A percentile compares a stretch with the other conserved stretches of the same genome.
phyloP scores from a whole-genome alignment of 1,284 basidiomycete species.

The Cutaneotrichosporon sp. region DNA sequence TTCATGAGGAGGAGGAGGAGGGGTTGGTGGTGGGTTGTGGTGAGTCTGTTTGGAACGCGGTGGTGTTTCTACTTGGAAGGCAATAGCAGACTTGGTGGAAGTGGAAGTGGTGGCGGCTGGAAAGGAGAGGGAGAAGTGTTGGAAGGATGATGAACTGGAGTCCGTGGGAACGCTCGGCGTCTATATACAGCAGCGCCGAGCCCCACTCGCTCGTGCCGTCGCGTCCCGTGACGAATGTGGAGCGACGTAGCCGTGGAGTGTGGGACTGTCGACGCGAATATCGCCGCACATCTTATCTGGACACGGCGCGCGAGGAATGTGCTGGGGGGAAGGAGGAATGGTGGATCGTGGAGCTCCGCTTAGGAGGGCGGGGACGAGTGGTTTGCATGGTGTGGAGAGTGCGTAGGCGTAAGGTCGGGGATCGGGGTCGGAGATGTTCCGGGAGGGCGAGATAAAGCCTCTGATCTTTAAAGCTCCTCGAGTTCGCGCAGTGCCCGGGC shows the following conservation, averaged over 20 bases:
- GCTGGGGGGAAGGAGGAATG: not conserved
- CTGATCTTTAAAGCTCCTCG: not conserved
- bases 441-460: not conserved
- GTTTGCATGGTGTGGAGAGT: no score
- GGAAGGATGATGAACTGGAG: no score
- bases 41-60: not conserved
- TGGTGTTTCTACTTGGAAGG: no score
- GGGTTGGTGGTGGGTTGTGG: no score
- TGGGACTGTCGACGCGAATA: not conserved
- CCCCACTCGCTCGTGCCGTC: not conserved
- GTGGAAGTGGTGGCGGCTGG: not conserved
- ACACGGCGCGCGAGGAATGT: not conserved
- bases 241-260: not conserved
- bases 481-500: slow-evolving; percentile 3
- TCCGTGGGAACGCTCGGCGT: not conserved
- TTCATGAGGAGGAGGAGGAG: not conserved
- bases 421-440: not conserved
- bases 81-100: not conserved
- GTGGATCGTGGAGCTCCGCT: not conserved
- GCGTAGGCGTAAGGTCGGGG: no score
- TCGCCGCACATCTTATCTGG: not conserved
- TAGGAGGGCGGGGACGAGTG: not conserved
- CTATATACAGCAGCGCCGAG: not conserved
- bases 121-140: not conserved
- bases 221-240: not conserved